phyloP scores from a whole-genome alignment of 164 flowering plant genomes.

The Chloranthus sessilifolius region DNA sequence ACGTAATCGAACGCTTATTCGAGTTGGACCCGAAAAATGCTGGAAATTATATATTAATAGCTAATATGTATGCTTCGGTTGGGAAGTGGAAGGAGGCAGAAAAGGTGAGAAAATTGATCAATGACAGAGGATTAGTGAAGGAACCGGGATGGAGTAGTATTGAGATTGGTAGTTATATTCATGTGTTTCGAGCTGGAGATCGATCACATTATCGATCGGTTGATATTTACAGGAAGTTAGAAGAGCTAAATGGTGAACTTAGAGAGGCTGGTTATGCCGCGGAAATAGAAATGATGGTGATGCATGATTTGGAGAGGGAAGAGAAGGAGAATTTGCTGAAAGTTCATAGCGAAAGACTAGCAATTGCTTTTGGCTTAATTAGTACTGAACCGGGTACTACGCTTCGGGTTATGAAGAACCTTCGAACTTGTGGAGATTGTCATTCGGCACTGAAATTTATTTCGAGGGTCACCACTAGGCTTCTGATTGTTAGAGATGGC shows the following conservation, averaged over 20 bases:
- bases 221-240: slow-evolving; percentile 17
- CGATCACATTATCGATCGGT: slow-evolving; percentile 14
- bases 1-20: slow-evolving; percentile 20
- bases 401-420: slow-evolving; percentile 19
- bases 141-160: slow-evolving; percentile 34
- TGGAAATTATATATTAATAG: slow-evolving; percentile 21
- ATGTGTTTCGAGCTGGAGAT: slow-evolving; percentile 19
- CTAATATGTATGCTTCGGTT: slow-evolving; percentile 23
- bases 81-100: slow-evolving; percentile 39
- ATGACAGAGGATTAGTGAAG: slow-evolving; percentile 25
- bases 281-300: slow-evolving; percentile 8
- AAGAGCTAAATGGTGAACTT: slow-evolving; percentile 13
- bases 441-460: slow-evolving; percentile 10
- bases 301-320: slow-evolving; percentile 15
- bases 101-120: slow-evolving; percentile 19
- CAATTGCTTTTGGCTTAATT: slow-evolving; percentile 7
- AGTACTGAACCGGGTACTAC: slow-evolving; percentile 8
- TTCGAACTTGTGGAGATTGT: slow-evolving; percentile 8
- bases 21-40: slow-evolving; percentile 16
- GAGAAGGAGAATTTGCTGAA: slow-evolving; percentile 1
- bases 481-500: slow-evolving; percentile 5
- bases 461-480: slow-evolving; percentile 8
- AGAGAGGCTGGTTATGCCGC: slow-evolving; percentile 17
- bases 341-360: slow-evolving; percentile 11
- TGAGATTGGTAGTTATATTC: slow-evolving; percentile 16